Evolutionary conservation across 805 yeast species (phyloP).

Genomic region (Dipodascus albidus): DNA sequence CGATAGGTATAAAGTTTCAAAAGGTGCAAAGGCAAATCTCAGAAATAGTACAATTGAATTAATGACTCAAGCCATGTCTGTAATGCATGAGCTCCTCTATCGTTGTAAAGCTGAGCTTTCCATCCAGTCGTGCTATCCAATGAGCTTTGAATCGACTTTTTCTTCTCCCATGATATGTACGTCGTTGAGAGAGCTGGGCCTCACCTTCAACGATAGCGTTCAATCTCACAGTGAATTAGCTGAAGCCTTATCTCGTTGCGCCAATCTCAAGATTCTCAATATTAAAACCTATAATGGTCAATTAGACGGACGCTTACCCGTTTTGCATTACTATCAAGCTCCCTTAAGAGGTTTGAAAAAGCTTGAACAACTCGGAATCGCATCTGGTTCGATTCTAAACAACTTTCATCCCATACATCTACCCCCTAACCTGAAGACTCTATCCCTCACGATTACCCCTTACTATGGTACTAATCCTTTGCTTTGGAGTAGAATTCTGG

Average conservation of each 20-base stretch:
- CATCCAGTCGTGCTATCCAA: neutral
- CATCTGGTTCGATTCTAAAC: slow-evolving; percentile 1
- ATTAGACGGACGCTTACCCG: neutral
- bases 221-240: slow-evolving; percentile 1
- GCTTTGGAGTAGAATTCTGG: neutral
- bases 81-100: neutral
- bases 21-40: neutral
- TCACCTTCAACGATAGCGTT: neutral
- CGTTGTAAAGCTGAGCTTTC: neutral
- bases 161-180: neutral
- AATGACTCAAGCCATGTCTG: neutral
- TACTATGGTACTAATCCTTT: neutral
- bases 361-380: neutral
- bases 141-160: neutral
- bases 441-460: neutral
- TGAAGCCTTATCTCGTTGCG: neutral
- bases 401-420: neutral
- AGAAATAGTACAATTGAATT: neutral
- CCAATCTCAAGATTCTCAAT: neutral
- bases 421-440: neutral
- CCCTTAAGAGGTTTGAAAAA: neutral
- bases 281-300: neutral
- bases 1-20: neutral
- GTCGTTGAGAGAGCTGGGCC: neutral
- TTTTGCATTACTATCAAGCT: slow-evolving; percentile 1